phyloP scores from a whole-genome alignment of 768 basidiomycete species.

The Fibroporia radiculosa region DNA sequence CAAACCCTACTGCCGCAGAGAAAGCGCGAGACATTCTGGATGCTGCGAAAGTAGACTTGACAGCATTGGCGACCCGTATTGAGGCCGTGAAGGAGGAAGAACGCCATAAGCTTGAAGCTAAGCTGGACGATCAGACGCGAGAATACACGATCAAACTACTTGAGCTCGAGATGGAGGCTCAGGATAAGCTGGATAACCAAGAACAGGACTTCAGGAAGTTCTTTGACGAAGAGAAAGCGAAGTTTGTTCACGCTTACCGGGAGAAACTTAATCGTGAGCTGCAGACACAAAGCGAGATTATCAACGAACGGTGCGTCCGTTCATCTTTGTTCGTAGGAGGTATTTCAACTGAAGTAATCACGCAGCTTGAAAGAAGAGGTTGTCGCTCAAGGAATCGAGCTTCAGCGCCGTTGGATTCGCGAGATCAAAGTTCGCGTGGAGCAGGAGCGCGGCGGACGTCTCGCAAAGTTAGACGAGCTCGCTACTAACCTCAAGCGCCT shows the following conservation, averaged over 20 bases:
- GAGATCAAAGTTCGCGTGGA: constrained; percentile 96
- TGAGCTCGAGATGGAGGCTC: constrained; percentile 77
- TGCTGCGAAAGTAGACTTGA: constrained; percentile 74
- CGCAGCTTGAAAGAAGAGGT: constrained; percentile 92
- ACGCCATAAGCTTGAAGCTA: constrained; percentile 50
- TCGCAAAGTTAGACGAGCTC: constrained; percentile 92
- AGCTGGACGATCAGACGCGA: constrained; percentile 73
- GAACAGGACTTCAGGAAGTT: constrained; percentile 80
- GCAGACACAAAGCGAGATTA: constrained; percentile 80
- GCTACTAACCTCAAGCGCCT: constrained; percentile 85
- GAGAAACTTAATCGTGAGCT: constrained; percentile 83
- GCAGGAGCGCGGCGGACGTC: constrained; percentile 89
- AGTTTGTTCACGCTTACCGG: constrained; percentile 70
- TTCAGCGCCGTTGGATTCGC: constrained; percentile 93
- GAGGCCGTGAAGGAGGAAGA: constrained; percentile 78
- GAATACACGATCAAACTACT: constrained; percentile 79
- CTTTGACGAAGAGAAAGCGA: constrained; percentile 70
- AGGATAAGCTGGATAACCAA: constrained; percentile 78
- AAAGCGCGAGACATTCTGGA: constrained; percentile 72
- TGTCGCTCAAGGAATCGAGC: constrained; percentile 92
- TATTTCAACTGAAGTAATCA: neutral
- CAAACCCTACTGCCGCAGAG: constrained; percentile 58
- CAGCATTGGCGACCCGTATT: constrained; percentile 67
- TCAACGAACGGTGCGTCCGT: constrained; percentile 77
- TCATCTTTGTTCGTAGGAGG: neutral